These are phyloP conservation scores for Sclerotinia spermophila DNA, from an alignment of 2,329 filamentous ascomycete genomes.

Conservation along the genomic window DNA sequence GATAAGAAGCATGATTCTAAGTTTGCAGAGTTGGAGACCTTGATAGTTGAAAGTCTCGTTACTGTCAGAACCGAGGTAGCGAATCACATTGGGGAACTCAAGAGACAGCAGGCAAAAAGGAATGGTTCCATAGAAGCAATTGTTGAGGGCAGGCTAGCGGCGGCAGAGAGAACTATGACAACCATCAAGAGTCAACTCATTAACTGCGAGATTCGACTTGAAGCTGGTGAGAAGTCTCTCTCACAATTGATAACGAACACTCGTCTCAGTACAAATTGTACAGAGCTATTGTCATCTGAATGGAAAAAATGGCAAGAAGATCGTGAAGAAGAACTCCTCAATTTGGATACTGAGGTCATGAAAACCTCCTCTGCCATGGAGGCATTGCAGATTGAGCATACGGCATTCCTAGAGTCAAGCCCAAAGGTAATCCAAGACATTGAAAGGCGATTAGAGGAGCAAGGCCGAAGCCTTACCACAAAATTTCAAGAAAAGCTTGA, in stretches of 20 bases:
- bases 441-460: background rate
- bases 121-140: background rate
- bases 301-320: constrained; percentile 3
- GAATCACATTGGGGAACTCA: background rate
- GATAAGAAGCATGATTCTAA: background rate
- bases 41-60: background rate
- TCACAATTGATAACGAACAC: background rate
- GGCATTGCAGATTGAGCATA: constrained; percentile 1
- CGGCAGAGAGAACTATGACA: background rate
- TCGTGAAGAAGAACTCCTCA: constrained; percentile 3
- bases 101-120: background rate
- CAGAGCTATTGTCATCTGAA: background rate
- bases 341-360: background rate
- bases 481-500: background rate
- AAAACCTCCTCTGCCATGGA: constrained; percentile 3
- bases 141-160: background rate
- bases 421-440: constrained; percentile 5
- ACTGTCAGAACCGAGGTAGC: background rate
- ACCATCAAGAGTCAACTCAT: background rate
- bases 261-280: background rate
- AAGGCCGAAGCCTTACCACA: background rate
- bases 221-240: background rate
- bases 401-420: background rate
- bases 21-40: background rate
- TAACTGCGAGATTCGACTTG: background rate